A percentile compares a stretch with the other conserved stretches of the same genome.
Evolutionary conservation across 768 basidiomycete genomes (phyloP).

Genomic region (Gloeostereum incarnatum): DNA sequence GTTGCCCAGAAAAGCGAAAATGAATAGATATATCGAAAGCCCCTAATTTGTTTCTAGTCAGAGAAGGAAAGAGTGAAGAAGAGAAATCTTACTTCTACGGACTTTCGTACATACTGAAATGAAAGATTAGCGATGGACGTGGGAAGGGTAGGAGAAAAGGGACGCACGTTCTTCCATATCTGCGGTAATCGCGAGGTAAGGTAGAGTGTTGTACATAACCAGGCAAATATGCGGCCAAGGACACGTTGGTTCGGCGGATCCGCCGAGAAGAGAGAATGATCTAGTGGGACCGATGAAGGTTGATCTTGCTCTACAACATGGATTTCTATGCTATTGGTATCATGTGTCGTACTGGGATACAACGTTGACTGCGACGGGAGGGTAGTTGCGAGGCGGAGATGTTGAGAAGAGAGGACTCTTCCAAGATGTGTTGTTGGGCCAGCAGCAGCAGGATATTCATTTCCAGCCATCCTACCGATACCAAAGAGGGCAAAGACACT

Average conservation of each 20-base stretch:
- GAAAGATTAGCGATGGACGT: slow-evolving; percentile 3
- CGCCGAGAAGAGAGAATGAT: too few relatives aligned
- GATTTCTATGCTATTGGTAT: too few relatives aligned
- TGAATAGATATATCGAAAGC: slow-evolving; percentile 86
- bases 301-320: too few relatives aligned
- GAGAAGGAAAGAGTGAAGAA: slow-evolving; percentile 1
- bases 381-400: neutral
- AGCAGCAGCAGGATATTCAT: slow-evolving; percentile 15
- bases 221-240: slow-evolving; percentile 87
- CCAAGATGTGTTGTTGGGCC: slow-evolving; percentile 29
- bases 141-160: neutral
- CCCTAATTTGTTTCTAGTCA: slow-evolving; percentile 38
- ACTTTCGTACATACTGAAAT: slow-evolving; percentile 73
- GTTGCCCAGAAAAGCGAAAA: slow-evolving; percentile 93
- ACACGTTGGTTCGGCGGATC: slow-evolving; percentile 40
- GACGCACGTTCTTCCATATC: slow-evolving; percentile 96
- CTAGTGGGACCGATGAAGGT: too few relatives aligned
- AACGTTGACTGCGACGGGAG: neutral
- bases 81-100: slow-evolving; percentile 55
- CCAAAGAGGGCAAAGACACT: slow-evolving; percentile 70
- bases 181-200: slow-evolving; percentile 92
- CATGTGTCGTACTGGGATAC: slow-evolving; percentile 12
- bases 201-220: slow-evolving; percentile 90
- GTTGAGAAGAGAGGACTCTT: slow-evolving; percentile 29
- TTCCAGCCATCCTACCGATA: slow-evolving; percentile 39